Conservation (phyloP, 257 asterid genomes). For the Ophiorrhiza pumila region DNA sequence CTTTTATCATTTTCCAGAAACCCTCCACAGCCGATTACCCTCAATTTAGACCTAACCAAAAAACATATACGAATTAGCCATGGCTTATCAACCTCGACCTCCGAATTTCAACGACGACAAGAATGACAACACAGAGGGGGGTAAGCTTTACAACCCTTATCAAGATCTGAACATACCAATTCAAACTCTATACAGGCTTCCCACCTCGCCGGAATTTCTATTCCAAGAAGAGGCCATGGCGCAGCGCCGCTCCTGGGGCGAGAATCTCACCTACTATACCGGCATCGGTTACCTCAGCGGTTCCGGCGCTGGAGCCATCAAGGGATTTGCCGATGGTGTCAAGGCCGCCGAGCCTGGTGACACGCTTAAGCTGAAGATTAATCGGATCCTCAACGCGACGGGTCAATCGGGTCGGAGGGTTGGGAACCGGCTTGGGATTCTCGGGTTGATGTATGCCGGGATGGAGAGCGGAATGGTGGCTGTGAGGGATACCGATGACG, state of each 20-base stretch:
- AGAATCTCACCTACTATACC: conserved; percentile 82
- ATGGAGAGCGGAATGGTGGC: conserved; percentile 82
- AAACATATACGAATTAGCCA: too few relatives aligned
- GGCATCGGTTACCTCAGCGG: conserved; percentile 81
- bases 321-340: conserved; percentile 63
- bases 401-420: conserved; percentile 68
- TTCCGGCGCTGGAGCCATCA: conserved; percentile 60
- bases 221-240: conserved; percentile 70
- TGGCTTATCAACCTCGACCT: conserved; percentile 66
- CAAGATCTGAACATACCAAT: conserved; percentile 65
- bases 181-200: conserved; percentile 61
- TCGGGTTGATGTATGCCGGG: conserved; percentile 79
- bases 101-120: conserved; percentile 43
- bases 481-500: conserved; percentile 38
- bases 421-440: conserved; percentile 79
- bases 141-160: conserved; percentile 85
- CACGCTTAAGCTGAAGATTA: conserved; percentile 65
- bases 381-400: conserved; percentile 77
- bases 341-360: conserved; percentile 70
- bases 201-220: conserved; percentile 79
- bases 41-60: neutral
- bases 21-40: neutral
- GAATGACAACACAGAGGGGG: conserved; percentile 18
- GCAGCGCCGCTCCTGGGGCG: conserved; percentile 96
- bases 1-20: neutral